Percentiles rank a stretch among this genome's conserved stretches.
Conservation (phyloP, 1,139 yeast species). For the Yamadazyma trypodendri region DNA sequence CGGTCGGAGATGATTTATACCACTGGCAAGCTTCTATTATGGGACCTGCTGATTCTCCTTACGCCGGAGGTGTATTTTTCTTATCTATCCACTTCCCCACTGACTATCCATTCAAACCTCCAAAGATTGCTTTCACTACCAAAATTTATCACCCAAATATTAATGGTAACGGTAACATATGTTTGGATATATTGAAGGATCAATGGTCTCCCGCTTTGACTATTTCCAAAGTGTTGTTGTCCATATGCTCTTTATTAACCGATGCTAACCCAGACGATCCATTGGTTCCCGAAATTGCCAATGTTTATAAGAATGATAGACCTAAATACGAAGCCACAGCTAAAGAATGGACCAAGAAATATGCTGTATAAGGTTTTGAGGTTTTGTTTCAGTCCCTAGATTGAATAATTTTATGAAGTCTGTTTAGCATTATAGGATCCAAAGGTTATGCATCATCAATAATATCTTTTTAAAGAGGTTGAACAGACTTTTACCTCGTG, state of each 20-base stretch:
- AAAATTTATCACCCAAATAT: constrained; percentile 90
- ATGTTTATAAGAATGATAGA: constrained; percentile 92
- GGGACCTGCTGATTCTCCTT: constrained; percentile 95
- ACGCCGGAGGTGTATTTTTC: constrained; percentile 91
- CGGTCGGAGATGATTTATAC: constrained; percentile 93
- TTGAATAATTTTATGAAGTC: not conserved
- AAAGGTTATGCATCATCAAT: constrained; percentile 3
- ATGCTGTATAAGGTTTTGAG: constrained; percentile 67
- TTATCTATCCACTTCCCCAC: constrained; percentile 92
- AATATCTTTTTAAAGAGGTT: not conserved
- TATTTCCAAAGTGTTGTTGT: constrained; percentile 82
- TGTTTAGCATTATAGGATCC: constrained; percentile 2
- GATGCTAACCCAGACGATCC: constrained; percentile 99
- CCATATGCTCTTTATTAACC: constrained; percentile 87
- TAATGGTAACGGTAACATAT: constrained; percentile 84
- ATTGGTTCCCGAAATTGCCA: constrained; percentile 97
- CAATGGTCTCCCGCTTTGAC: constrained; percentile 93
- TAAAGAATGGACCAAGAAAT: constrained; percentile 97
- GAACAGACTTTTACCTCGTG: too few relatives aligned
- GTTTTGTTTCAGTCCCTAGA: not conserved
- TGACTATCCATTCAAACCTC: constrained; percentile 93
- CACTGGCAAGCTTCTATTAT: constrained; percentile 97
- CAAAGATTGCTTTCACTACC: constrained; percentile 87
- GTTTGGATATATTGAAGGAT: constrained; percentile 81
- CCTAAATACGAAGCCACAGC: constrained; percentile 96